phyloP scores from a whole-genome alignment of 176 grass and related monocot genomes.

The bread wheat (Triticum aestivum) region DNA sequence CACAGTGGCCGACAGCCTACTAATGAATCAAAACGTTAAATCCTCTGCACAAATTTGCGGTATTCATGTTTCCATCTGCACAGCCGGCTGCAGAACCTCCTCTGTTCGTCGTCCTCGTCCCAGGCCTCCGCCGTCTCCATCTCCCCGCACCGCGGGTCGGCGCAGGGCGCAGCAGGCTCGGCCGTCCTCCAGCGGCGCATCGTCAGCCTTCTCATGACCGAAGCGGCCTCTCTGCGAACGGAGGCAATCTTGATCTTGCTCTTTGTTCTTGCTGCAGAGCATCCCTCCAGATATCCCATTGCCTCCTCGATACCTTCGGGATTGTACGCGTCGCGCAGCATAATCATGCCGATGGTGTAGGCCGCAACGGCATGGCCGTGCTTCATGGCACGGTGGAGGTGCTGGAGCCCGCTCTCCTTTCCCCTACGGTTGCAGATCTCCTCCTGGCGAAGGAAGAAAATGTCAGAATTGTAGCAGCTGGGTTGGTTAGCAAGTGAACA shows the following conservation, averaged over 20 bases:
- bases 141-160: slow-evolving; percentile 29
- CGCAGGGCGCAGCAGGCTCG: neutral
- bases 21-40: neutral
- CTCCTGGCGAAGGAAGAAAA: slow-evolving; percentile 23
- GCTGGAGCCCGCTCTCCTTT: slow-evolving; percentile 15
- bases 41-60: slow-evolving; percentile 28
- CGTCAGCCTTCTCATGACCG: slow-evolving; percentile 29
- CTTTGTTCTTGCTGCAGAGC: neutral
- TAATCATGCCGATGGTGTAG: slow-evolving; percentile 40
- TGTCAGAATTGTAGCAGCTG: neutral
- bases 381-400: slow-evolving; percentile 31
- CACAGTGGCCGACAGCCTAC: neutral
- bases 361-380: slow-evolving; percentile 15
- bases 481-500: neutral
- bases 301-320: neutral
- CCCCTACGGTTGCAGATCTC: slow-evolving; percentile 34
- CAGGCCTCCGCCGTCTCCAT: neutral
- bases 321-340: neutral
- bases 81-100: slow-evolving; percentile 41
- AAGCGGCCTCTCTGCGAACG: slow-evolving; percentile 27
- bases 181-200: slow-evolving; percentile 29
- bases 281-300: slow-evolving; percentile 9
- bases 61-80: slow-evolving; percentile 44
- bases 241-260: neutral
- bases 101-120: slow-evolving; percentile 28